A percentile compares a stretch with the other conserved stretches of the same genome.
Evolutionary conservation across 2,329 filamentous ascomycete genomes (phyloP).

Genomic region (Juglanconis sp.): DNA sequence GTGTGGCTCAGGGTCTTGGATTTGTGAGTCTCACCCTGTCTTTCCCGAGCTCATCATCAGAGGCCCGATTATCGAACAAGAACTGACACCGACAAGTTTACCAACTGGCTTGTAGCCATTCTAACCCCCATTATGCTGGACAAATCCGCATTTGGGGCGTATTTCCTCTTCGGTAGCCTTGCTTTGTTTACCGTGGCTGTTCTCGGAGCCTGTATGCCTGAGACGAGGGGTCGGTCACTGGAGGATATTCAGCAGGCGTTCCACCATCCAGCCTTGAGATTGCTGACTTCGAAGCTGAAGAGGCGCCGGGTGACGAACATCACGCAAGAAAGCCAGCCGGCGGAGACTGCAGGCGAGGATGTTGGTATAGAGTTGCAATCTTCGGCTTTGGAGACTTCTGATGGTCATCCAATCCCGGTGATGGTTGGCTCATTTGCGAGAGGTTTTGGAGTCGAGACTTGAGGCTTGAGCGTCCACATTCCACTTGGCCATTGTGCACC

Average conservation of each 20-base stretch:
- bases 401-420: background rate
- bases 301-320: background rate
- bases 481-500: too few relatives aligned
- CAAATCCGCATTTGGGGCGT: slow-evolving; percentile 39
- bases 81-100: slow-evolving; percentile 22
- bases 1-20: slow-evolving; percentile 40
- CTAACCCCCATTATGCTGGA: slow-evolving; percentile 40
- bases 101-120: slow-evolving; percentile 42
- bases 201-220: slow-evolving; percentile 44
- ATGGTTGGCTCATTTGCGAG: background rate
- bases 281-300: slow-evolving; percentile 1
- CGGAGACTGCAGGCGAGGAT: background rate
- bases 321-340: background rate
- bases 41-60: background rate
- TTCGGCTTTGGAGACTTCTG: too few relatives aligned
- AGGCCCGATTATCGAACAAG: background rate
- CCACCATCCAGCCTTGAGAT: slow-evolving; percentile 23
- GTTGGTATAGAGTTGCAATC: background rate
- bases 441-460: background rate
- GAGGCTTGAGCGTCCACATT: background rate
- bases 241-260: slow-evolving; percentile 49
- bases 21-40: slow-evolving; percentile 21
- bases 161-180: slow-evolving; percentile 43
- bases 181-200: slow-evolving; percentile 36
- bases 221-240: slow-evolving; percentile 46